A percentile compares a stretch with the other conserved stretches of the same genome.
These are phyloP conservation scores for Orbilia brochopaga DNA, from an alignment of 2,329 filamentous ascomycete species.

Conservation along the genomic window DNA sequence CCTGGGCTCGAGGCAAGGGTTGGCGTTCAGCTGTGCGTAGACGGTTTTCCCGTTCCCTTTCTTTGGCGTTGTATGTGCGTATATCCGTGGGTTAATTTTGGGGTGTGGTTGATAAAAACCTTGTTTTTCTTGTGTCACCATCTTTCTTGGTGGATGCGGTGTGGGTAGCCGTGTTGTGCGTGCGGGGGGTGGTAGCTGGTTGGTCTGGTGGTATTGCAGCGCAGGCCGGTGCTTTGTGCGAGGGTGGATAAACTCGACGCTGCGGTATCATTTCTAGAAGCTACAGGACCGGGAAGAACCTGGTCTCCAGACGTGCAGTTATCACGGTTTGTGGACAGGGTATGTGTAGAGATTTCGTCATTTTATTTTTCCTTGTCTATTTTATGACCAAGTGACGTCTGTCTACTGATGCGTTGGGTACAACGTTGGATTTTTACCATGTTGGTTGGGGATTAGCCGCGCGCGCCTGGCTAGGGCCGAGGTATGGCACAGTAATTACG, in stretches of 20 bases:
- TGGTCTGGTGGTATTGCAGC: constrained; percentile 2
- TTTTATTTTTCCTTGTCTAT: neutral
- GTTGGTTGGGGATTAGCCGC: no score
- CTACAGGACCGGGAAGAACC: neutral
- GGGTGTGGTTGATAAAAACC: constrained; percentile 10
- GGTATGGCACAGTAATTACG: no score
- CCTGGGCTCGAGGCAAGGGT: no score
- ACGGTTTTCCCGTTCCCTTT: neutral
- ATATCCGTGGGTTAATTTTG: constrained; percentile 13
- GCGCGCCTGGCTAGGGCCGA: no score
- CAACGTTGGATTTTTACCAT: no score
- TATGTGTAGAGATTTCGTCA: no score
- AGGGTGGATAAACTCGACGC: neutral
- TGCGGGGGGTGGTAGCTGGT: neutral
- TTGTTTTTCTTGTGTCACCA: constrained; percentile 30
- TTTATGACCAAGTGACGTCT: no score
- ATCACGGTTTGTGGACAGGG: no score
- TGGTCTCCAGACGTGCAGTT: neutral
- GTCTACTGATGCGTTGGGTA: no score
- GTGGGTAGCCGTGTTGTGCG: constrained; percentile 11
- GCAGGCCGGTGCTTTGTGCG: neutral
- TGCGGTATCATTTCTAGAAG: neutral
- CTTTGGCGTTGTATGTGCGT: constrained; percentile 1
- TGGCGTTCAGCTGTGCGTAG: no score
- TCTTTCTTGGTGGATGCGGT: neutral